These are phyloP conservation scores for Xylona heveae DNA, from an alignment of 495 filamentous ascomycete genomes.

Conservation along the genomic window DNA sequence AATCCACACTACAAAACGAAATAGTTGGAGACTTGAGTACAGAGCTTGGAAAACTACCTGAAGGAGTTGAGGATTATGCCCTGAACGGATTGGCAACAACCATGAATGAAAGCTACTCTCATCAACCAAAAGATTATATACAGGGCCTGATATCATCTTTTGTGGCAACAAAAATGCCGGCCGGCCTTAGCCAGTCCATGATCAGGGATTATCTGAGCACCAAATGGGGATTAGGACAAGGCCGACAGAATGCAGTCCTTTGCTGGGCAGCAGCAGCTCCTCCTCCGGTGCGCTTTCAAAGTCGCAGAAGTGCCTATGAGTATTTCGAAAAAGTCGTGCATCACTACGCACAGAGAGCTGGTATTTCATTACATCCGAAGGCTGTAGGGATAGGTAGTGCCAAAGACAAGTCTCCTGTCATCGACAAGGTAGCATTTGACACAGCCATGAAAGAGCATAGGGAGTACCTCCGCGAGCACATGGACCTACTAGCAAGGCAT, in stretches of 20 bases:
- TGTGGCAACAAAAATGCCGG: slow-evolving; percentile 6
- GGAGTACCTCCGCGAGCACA: not conserved
- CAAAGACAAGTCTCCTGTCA: too few species aligned
- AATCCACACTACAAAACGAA: slow-evolving; percentile 10
- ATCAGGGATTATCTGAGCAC: not conserved
- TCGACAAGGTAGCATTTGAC: too few species aligned
- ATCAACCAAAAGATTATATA: slow-evolving; percentile 3
- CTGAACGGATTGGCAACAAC: slow-evolving; percentile 2
- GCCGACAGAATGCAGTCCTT: slow-evolving; percentile 5
- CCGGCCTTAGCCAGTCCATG: not conserved
- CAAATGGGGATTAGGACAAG: slow-evolving; percentile 4
- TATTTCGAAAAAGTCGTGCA: slow-evolving; percentile 4
- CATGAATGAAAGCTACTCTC: not conserved
- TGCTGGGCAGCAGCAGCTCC: slow-evolving; percentile 1
- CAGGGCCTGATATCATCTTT: slow-evolving; percentile 1
- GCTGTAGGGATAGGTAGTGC: too few species aligned
- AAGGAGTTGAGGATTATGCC: slow-evolving; percentile 4
- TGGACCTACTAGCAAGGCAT: slow-evolving; percentile 1
- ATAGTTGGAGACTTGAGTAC: slow-evolving; percentile 8
- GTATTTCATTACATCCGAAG: too few species aligned
- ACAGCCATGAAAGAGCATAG: not conserved
- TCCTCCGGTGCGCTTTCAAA: not conserved
- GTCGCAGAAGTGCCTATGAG: not conserved
- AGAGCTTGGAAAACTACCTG: slow-evolving; percentile 8
- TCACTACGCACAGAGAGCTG: too few species aligned